These are phyloP conservation scores for Serendipita sp. DNA, from an alignment of 1,284 basidiomycete species.

Conservation along the genomic window DNA sequence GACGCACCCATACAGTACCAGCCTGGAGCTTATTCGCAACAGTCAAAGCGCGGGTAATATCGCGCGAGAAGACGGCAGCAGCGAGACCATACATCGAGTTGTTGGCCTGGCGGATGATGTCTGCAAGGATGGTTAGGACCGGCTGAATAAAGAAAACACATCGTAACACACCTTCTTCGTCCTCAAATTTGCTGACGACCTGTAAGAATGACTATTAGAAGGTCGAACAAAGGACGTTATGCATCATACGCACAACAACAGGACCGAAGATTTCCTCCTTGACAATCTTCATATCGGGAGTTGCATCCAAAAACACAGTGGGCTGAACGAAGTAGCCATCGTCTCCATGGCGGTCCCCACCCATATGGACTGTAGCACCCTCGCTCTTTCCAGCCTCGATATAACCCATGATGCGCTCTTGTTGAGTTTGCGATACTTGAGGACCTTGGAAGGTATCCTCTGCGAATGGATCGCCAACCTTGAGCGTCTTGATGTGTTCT, in stretches of 20 bases:
- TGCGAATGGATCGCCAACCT: conserved; percentile 70
- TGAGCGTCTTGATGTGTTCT: conserved; percentile 38
- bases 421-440: conserved; percentile 44
- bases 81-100: conserved; percentile 79
- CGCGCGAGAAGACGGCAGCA: conserved; percentile 72
- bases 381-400: conserved; percentile 73
- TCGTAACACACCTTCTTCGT: conserved; percentile 30
- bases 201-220: background rate
- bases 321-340: conserved; percentile 68
- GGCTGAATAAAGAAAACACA: background rate
- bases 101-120: conserved; percentile 70
- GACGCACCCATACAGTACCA: conserved; percentile 58
- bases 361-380: conserved; percentile 69
- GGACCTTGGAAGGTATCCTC: conserved; percentile 67
- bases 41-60: conserved; percentile 61
- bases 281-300: conserved; percentile 73
- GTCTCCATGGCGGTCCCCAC: conserved; percentile 60
- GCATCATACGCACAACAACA: conserved; percentile 35
- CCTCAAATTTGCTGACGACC: conserved; percentile 50
- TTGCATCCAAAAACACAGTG: conserved; percentile 77
- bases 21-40: conserved; percentile 69
- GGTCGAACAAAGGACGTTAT: background rate
- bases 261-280: conserved; percentile 89
- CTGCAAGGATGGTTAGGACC: conserved; percentile 21
- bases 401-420: conserved; percentile 67